Conservation (phyloP, 179 eudicot genomes). For the Kewa caespitosa region DNA sequence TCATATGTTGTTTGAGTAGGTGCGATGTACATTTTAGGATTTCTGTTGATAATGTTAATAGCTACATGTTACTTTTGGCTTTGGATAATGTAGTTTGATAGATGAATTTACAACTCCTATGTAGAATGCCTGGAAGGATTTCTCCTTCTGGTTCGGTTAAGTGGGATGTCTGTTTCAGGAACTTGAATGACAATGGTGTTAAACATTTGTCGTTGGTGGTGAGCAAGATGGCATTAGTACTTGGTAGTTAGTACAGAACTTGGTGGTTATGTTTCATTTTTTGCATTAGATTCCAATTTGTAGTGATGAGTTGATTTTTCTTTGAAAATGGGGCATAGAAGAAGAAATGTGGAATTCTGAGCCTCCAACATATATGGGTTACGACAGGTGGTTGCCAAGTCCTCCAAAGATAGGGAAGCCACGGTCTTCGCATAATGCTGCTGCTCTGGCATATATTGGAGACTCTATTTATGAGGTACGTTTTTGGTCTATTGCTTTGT, state of each 20-base stretch:
- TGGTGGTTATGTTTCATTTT: too few relatives aligned
- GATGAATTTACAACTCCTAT: neutral
- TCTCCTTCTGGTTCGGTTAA: neutral
- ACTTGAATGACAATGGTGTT: neutral
- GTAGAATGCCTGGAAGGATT: neutral
- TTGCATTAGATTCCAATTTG: too few relatives aligned
- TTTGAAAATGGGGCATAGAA: neutral
- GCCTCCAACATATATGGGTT: conserved; percentile 61
- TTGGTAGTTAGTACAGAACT: too few relatives aligned
- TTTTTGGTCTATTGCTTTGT: conserved; percentile 1
- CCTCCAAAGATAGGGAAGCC: conserved; percentile 87
- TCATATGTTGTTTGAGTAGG: neutral
- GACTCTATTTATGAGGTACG: conserved; percentile 86
- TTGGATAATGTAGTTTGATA: neutral
- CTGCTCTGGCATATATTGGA: conserved; percentile 83
- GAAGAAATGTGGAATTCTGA: conserved; percentile 34
- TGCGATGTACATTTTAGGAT: neutral
- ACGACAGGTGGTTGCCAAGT: conserved; percentile 81
- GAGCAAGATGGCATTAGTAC: too few relatives aligned
- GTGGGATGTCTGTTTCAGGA: neutral
- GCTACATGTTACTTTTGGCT: neutral
- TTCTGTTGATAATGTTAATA: neutral
- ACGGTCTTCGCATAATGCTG: conserved; percentile 81
- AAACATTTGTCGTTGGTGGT: too few relatives aligned
- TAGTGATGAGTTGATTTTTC: conserved; percentile 4